Conservation (phyloP, 1,284 basidiomycete genomes). For the Moesziomyces antarcticus region DNA sequence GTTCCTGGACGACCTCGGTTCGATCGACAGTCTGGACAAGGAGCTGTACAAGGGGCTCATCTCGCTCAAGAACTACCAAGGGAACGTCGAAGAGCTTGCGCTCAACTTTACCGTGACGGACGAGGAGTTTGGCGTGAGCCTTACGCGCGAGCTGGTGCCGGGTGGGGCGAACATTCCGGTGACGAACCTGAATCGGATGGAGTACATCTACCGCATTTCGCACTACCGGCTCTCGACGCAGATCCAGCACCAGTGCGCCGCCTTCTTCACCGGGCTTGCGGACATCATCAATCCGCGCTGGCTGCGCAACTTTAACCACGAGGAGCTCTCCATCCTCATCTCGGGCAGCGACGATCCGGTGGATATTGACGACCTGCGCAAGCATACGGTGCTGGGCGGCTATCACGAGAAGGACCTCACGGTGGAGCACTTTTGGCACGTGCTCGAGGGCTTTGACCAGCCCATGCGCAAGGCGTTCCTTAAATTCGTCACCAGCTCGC, state of each 20-base stretch:
- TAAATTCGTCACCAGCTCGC: slow-evolving; percentile 65
- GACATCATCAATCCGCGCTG: slow-evolving; percentile 67
- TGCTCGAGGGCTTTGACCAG: slow-evolving; percentile 56
- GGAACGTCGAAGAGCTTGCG: slow-evolving; percentile 88
- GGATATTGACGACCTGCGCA: slow-evolving; percentile 60
- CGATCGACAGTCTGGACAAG: slow-evolving; percentile 69
- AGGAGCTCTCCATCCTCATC: slow-evolving; percentile 63
- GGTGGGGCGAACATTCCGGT: slow-evolving; percentile 87
- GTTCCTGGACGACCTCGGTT: slow-evolving; percentile 58
- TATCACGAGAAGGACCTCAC: slow-evolving; percentile 64
- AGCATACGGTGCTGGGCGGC: slow-evolving; percentile 60
- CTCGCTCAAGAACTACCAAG: slow-evolving; percentile 90
- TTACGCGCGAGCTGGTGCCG: slow-evolving; percentile 82
- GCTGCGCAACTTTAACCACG: slow-evolving; percentile 63
- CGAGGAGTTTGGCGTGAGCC: slow-evolving; percentile 90
- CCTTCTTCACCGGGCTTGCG: slow-evolving; percentile 69
- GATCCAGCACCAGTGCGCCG: slow-evolving; percentile 81
- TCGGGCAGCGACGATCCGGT: slow-evolving; percentile 62
- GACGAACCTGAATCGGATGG: slow-evolving; percentile 86
- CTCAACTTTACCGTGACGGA: slow-evolving; percentile 89
- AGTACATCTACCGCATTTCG: slow-evolving; percentile 87
- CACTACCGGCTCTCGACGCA: slow-evolving; percentile 89
- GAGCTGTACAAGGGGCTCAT: slow-evolving; percentile 92
- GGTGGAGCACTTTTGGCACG: slow-evolving; percentile 64
- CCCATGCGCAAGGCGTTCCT: slow-evolving; percentile 54